Evolutionary conservation across 768 basidiomycete species (phyloP).

Genomic region (Suillus brevipes): DNA sequence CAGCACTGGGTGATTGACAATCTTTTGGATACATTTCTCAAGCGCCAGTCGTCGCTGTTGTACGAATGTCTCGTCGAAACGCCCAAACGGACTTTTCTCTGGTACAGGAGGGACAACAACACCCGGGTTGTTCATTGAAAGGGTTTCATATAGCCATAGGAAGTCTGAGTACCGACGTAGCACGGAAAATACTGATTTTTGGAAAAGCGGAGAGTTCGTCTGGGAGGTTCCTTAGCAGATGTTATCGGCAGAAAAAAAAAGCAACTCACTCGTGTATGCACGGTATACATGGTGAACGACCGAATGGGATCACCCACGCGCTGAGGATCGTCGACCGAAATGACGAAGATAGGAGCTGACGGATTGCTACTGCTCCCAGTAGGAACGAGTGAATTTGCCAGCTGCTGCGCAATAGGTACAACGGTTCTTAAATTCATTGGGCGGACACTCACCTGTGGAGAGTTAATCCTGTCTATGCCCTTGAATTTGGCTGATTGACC

Average conservation of each 20-base stretch:
- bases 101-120: slow-evolving; percentile 96
- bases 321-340: slow-evolving; percentile 96
- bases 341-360: slow-evolving; percentile 71
- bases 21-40: slow-evolving; percentile 91
- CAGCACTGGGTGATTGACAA: slow-evolving; percentile 87
- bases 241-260: not conserved
- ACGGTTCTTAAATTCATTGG: not conserved
- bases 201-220: slow-evolving; percentile 85
- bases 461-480: slow-evolving; percentile 20
- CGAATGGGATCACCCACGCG: slow-evolving; percentile 96
- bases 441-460: slow-evolving; percentile 21
- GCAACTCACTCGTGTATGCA: slow-evolving; percentile 74
- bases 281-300: slow-evolving; percentile 94
- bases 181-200: slow-evolving; percentile 86
- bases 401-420: slow-evolving; percentile 14
- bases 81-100: slow-evolving; percentile 90
- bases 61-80: slow-evolving; percentile 92
- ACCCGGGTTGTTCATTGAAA: slow-evolving; percentile 90
- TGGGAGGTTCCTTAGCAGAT: slow-evolving; percentile 27
- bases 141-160: slow-evolving; percentile 90
- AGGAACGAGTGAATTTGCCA: slow-evolving; percentile 15
- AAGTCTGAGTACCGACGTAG: slow-evolving; percentile 98
- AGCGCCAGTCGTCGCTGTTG: slow-evolving; percentile 81
- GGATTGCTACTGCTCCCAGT: slow-evolving; percentile 40
- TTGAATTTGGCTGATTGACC: slow-evolving; percentile 43